Base-by-base conservation (phyloP, 768 basidiomycete genomes). In the Mycena leptocephala region DNA sequence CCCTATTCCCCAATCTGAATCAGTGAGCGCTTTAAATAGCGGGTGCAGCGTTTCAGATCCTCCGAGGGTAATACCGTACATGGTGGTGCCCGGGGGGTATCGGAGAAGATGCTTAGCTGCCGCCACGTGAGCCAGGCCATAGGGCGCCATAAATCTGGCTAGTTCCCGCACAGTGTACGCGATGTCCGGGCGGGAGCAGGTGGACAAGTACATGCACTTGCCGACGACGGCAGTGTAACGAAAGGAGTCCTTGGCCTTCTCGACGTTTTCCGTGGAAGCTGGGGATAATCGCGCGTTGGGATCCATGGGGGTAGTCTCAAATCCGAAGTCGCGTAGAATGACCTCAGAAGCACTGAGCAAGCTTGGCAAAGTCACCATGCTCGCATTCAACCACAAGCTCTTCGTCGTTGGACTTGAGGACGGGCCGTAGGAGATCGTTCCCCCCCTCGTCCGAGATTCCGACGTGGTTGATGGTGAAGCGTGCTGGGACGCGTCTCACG, bases 131-230 rank as follows among this genome's bases (percentile, higher is more conserved):
- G 20, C n/a, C 0, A 75, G 13, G 7, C 72, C 64, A 0, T 67
- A 76, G 46, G 55, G 69, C 0, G 26, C 8, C 33, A 76, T 79
- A 41, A 80, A 81, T 0, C 61, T 30, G 3, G 76, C 76, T 0
- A 74, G 72, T 59, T 74, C 72, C 28, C 72, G 11, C 13, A 74
- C 72, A 2, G 72, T 59, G 63, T 74, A 67, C 1, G 72, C 51
- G 5, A 74, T 59, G 43, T 74, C 72, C 1, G 72, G 63, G 22
- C 72, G 64, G 0, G 72, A 28, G 22, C 68, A 74, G 0, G 81
- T 77, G 1, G 75, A 35, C 0, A 81, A 58, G 53, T 83, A 82
- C 74, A 81, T 83, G 0, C 79, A 37, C 0, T 64, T 80, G 16
- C 79, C 80, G 1, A 82, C 78, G 0, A 82, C 53, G 0, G 67